These are phyloP conservation scores for Chlorella vulgaris DNA, from an alignment of 139 green algal species.

Conservation along the genomic window DNA sequence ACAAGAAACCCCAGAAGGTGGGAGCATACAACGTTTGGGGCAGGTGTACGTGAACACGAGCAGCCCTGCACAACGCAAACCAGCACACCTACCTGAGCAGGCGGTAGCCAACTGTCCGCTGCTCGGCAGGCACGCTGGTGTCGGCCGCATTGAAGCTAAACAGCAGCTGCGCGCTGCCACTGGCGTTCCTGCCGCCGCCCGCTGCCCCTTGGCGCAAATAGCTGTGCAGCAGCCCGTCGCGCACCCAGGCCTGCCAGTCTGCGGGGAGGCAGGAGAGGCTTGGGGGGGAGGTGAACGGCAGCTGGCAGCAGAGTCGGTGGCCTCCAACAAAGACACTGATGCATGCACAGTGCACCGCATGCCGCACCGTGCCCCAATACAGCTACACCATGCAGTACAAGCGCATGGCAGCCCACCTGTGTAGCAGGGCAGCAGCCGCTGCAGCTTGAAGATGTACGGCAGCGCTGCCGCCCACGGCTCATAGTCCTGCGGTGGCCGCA, in stretches of 20 bases:
- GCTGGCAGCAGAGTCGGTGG: background rate
- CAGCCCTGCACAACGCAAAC: no score
- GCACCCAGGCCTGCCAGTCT: slow-evolving; percentile 21
- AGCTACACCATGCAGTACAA: background rate
- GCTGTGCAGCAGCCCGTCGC: slow-evolving; percentile 3
- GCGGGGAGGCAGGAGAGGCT: background rate
- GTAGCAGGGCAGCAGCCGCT: slow-evolving; percentile 30
- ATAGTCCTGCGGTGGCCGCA: slow-evolving; percentile 32
- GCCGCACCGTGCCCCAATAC: no score
- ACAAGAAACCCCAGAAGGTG: no score
- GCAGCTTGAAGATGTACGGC: slow-evolving; percentile 31
- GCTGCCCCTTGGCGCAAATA: background rate
- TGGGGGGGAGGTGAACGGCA: background rate
- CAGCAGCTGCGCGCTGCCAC: slow-evolving; percentile 7
- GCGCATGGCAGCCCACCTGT: no score
- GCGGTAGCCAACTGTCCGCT: slow-evolving; percentile 9
- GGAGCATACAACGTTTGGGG: no score
- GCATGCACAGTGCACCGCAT: no score
- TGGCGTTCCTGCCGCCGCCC: background rate
- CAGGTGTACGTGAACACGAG: no score
- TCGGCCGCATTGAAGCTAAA: slow-evolving; percentile 4
- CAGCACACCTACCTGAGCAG: slow-evolving; percentile 21
- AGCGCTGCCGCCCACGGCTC: slow-evolving; percentile 52
- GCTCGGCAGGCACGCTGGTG: background rate
- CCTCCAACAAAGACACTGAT: background rate